Percentiles rank a stretch among this genome's conserved stretches.
Evolutionary conservation across 371 early-diverging fungal genomes (phyloP).

Genomic region (Entomophthora muscae): DNA sequence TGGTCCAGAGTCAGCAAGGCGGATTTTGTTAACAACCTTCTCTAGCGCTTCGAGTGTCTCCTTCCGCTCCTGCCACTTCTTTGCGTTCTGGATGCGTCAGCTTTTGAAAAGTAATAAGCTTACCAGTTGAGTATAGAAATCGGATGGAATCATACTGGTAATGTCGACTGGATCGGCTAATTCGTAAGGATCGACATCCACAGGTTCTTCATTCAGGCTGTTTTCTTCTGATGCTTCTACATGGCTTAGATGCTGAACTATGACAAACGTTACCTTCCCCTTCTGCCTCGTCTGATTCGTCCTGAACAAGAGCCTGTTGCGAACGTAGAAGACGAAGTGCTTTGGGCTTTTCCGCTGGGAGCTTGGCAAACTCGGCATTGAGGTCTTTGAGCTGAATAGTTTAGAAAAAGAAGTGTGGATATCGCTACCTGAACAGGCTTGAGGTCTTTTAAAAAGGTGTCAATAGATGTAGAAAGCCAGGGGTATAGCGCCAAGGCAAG

Average conservation of each 20-base stretch:
- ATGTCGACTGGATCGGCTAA: slow-evolving; percentile 82
- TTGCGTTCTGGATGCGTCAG: slow-evolving; percentile 29
- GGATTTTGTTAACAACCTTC: slow-evolving; percentile 46
- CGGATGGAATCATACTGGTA: slow-evolving; percentile 55
- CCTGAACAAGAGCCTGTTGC: slow-evolving; percentile 38
- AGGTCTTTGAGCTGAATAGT: slow-evolving; percentile 59
- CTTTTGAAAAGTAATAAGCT: background rate
- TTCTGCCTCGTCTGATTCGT: slow-evolving; percentile 23
- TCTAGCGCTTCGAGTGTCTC: slow-evolving; percentile 68
- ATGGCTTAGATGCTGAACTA: background rate
- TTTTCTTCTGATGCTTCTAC: slow-evolving; percentile 17
- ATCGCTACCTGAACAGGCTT: slow-evolving; percentile 39
- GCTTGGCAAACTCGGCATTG: slow-evolving; percentile 54
- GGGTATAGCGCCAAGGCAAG: slow-evolving; percentile 60
- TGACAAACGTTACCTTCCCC: background rate
- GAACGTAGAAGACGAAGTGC: slow-evolving; percentile 59
- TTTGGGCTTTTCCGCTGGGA: slow-evolving; percentile 42
- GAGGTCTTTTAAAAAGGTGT: slow-evolving; percentile 39
- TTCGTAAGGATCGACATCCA: slow-evolving; percentile 53
- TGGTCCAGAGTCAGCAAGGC: slow-evolving; percentile 54
- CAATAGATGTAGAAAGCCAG: slow-evolving; percentile 63
- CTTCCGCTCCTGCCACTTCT: slow-evolving; percentile 92
- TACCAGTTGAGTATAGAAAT: slow-evolving; percentile 55
- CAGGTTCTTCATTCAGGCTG: slow-evolving; percentile 25
- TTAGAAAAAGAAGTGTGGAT: slow-evolving; percentile 5